A percentile compares a stretch with the other conserved stretches of the same genome.
Conservation (phyloP, 169 alveolate species). For the Theileria parva region DNA sequence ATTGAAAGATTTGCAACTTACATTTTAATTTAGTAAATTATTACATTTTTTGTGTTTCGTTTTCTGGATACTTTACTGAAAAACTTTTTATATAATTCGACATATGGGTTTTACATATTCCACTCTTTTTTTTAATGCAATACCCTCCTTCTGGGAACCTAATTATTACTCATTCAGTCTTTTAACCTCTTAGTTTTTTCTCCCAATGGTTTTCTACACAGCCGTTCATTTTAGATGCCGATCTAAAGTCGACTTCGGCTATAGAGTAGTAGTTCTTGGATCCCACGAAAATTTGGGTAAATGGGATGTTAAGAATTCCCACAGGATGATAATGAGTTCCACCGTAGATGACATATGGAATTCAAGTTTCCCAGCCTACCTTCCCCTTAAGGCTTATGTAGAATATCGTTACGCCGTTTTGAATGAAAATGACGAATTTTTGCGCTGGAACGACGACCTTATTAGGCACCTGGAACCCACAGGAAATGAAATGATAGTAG, state of each 20-base stretch:
- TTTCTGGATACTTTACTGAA: not conserved
- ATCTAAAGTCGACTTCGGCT: constrained; percentile 47
- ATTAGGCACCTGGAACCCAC: constrained; percentile 58
- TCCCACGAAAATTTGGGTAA: constrained; percentile 53
- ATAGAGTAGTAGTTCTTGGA: constrained; percentile 55
- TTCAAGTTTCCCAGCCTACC: constrained; percentile 55
- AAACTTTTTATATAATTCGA: not conserved
- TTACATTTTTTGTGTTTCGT: too few species aligned
- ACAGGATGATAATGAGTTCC: constrained; percentile 26
- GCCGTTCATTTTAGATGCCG: constrained; percentile 63
- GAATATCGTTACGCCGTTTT: constrained; percentile 64
- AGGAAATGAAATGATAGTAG: constrained; percentile 66
- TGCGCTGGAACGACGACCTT: constrained; percentile 54
- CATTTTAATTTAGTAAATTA: not conserved
- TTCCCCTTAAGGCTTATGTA: constrained; percentile 52
- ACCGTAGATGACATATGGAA: constrained; percentile 61
- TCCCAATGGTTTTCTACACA: constrained; percentile 48
- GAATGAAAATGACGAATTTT: constrained; percentile 42
- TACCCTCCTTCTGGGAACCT: not conserved
- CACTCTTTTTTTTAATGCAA: not conserved
- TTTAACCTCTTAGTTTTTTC: not conserved
- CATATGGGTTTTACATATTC: not conserved
- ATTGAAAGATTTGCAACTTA: too few species aligned
- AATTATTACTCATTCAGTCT: not conserved
- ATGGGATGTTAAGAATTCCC: constrained; percentile 34